phyloP scores from a whole-genome alignment of 176 grass and related monocot genomes.

The Eragrostis nindensis region DNA sequence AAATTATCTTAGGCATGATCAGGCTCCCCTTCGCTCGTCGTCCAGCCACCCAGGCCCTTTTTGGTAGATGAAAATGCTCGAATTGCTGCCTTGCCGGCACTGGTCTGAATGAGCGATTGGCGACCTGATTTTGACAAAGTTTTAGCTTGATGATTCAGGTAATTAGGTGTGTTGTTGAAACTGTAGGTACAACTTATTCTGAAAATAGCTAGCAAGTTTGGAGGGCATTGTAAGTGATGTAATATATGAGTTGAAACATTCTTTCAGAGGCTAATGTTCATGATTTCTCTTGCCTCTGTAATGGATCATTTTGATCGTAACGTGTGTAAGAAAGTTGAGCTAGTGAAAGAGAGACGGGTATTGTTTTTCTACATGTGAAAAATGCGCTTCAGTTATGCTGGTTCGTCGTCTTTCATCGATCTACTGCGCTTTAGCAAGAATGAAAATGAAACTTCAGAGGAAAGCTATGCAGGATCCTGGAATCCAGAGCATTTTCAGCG shows the following conservation, averaged over 20 bases:
- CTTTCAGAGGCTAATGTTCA: constrained; percentile 54
- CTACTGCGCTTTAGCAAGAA: too few species aligned
- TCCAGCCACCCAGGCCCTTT: background rate
- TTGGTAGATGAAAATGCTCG: constrained; percentile 22
- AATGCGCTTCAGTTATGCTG: too few species aligned
- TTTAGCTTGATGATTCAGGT: constrained; percentile 46
- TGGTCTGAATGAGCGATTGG: constrained; percentile 31
- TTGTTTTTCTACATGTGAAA: background rate
- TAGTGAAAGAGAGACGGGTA: constrained; percentile 73
- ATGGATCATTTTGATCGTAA: constrained; percentile 53
- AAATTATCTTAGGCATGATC: constrained; percentile 62
- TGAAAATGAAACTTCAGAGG: constrained; percentile 32
- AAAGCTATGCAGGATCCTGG: constrained; percentile 95
- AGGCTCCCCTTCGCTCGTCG: constrained; percentile 30
- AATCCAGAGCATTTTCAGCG: constrained; percentile 75
- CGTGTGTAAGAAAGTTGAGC: constrained; percentile 26
- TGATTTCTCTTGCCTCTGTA: constrained; percentile 36
- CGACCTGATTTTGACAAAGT: constrained; percentile 48
- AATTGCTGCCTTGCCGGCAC: background rate
- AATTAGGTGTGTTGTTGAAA: constrained; percentile 41
- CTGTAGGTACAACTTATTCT: constrained; percentile 50
- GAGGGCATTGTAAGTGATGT: constrained; percentile 60
- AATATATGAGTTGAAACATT: constrained; percentile 72
- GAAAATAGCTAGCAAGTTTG: constrained; percentile 57
- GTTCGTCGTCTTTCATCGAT: background rate